Evolutionary conservation across 148 eudicot species (phyloP), one percentile per base, ranked within the genome.

Genomic region (Chenopodium formosanum): DNA sequence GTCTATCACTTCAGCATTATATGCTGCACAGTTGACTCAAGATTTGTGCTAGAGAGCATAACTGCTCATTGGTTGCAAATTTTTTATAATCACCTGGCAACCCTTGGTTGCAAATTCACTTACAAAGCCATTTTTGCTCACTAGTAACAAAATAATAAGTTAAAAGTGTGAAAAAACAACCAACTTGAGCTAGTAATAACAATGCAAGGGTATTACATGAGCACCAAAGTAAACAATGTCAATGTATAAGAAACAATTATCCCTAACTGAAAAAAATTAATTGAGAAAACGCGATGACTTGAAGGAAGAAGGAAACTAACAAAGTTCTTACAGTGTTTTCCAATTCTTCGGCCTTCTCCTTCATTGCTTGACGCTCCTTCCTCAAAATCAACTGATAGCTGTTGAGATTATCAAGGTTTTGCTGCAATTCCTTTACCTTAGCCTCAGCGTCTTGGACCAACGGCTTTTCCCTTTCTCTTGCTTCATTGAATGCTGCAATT

Each of bases 341-440:
- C 88, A 90, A 74, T 82, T 96, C 98, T 87, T 90, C 88, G 67
- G 86, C 85, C 82, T 83, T 90, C 58, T 91, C 98, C 90, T 92
- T 96, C 93, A 90, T 82, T 84, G 87, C 82, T 53, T 77, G 86
- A 64, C 81, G 90, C 86, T 81, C 84, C 79, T 65, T 78, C 83
- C 90, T 92, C 89, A 94, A 81, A 75, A 89, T 79, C 81, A 84
- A 76, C 81, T 94, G 99, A 73, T 90, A 89, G 82, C 80, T 89
- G 82, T 96, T 96, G 71, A 94, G 95, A 70, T 82, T 85, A 29
- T 88, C 82, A 88, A 92, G 83, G 25, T 85, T 84, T 83, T 90
- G 90, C n/a, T 86, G 84, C 83, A 92, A 75, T 85, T 92, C 91
- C 75, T 89, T 92, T 75, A 94, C 90, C 83, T 94, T 86, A 32